Evolutionary conservation across 345 rosid genomes (phyloP), one percentile per base, ranked within the genome.

Genomic region (Hibiscus tridactylites): DNA sequence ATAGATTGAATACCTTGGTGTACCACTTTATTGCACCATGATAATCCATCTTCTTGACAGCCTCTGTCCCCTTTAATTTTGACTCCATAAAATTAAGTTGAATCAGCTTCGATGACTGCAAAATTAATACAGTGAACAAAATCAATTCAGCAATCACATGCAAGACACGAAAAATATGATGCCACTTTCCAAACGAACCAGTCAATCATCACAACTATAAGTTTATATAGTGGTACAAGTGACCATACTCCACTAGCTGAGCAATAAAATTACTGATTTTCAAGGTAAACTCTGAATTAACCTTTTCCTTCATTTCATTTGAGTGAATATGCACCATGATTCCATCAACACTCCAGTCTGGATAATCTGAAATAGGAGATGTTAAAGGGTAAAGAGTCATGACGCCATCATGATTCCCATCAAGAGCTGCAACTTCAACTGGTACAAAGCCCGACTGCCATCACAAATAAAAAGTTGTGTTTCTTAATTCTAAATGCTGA

Each of bases 41-140:
- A 76, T 70, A 70, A 1, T 76, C 78, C 50, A 11, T 53, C 59
- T 46, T 29, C 59, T 58, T 67, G 7, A 67, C 9, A 65, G 58
- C 72, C 1, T 64, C 28, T 37, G 24, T 11, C 21, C 68, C 68
- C 68, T 37, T 64, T 10, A 66, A 66, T 67, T 67, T 74, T 29
- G 33, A 28, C 6, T 1, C 19, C 10, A 58, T 8, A 15, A 58
- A 74, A 37, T 15, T 6, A 60, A 1, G 21, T 10, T 57, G 6
- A 3, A 29, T 7, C 65, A 12, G 24, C 28, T 21, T 21, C 24
- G 1, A 21, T 21, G 24, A 21, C 79, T 71, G 70, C n/a, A 76
- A 72, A 5, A 47, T 59, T 31, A 71, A 60, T 29, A 71, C 21
- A 29, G 2, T 7, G 29, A 49, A 33, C 3, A 4, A 31, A 21